Evolutionary conservation across 164 flowering plant species (phyloP).

Genomic region (Tetracentron sinense): DNA sequence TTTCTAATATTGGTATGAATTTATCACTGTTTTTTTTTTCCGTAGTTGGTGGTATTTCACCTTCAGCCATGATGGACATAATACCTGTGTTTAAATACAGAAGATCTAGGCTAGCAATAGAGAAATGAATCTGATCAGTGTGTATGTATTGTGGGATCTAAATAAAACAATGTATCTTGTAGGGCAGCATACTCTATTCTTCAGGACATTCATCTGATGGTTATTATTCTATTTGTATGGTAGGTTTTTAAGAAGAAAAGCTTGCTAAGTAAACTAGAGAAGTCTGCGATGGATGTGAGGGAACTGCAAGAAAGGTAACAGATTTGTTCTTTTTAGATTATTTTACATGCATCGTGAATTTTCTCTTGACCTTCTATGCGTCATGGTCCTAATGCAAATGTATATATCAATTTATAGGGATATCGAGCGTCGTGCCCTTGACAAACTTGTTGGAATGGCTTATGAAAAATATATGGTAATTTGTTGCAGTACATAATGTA

Average conservation of each 20-base stretch:
- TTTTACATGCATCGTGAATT: not conserved
- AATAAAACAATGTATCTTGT: too few species aligned
- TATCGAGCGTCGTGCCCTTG: constrained; percentile 54
- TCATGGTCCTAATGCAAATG: not conserved
- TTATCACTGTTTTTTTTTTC: too few species aligned
- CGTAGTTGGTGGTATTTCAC: too few species aligned
- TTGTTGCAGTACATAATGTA: not conserved
- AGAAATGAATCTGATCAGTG: too few species aligned
- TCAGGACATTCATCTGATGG: not conserved
- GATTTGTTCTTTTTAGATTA: not conserved
- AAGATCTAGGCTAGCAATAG: too few species aligned
- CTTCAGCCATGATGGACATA: too few species aligned
- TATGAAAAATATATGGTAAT: constrained; percentile 77
- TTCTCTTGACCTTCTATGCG: not conserved
- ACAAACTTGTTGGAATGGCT: constrained; percentile 71
- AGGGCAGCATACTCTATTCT: not conserved
- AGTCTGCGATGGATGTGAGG: constrained; percentile 40
- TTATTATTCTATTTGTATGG: constrained; percentile 7
- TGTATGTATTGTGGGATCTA: too few species aligned
- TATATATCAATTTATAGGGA: constrained; percentile 40
- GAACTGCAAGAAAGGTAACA: constrained; percentile 55
- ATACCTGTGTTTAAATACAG: too few species aligned
- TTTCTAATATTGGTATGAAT: too few species aligned
- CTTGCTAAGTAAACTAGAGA: constrained; percentile 42
- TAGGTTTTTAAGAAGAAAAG: constrained; percentile 53